These are phyloP conservation scores for Cutaneotrichosporon sp. DNA, from an alignment of 1,284 basidiomycete species.

Conservation along the genomic window DNA sequence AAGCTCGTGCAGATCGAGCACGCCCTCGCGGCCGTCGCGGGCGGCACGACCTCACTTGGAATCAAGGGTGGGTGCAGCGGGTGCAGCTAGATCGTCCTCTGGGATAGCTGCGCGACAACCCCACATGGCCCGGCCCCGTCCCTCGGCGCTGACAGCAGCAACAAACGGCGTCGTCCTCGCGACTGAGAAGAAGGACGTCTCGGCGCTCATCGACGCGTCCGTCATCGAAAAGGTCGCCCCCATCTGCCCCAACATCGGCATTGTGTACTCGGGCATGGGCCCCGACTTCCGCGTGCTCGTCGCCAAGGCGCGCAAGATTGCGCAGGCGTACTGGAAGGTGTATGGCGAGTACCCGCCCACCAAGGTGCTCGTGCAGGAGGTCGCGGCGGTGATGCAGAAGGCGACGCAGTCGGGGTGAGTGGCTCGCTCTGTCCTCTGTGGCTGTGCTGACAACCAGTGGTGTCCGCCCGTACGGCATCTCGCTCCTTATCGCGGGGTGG, in stretches of 20 bases:
- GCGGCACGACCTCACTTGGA: slow-evolving; percentile 94
- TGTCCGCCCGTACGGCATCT: slow-evolving; percentile 97
- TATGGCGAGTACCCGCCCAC: slow-evolving; percentile 99
- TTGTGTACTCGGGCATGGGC: slow-evolving; percentile 99
- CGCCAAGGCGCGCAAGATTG: slow-evolving; percentile 91
- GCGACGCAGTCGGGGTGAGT: slow-evolving; percentile 94
- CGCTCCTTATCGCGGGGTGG: slow-evolving; percentile 94
- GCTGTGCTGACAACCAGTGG: slow-evolving; percentile 62
- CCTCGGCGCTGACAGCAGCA: slow-evolving; percentile 61
- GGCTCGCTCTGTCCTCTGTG: no score
- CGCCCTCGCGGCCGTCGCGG: slow-evolving; percentile 94
- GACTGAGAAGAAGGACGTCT: slow-evolving; percentile 98
- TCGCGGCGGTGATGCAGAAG: slow-evolving; percentile 98
- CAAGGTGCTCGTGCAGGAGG: slow-evolving; percentile 92
- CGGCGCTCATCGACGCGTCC: slow-evolving; percentile 94
- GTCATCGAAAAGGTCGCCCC: slow-evolving; percentile 96
- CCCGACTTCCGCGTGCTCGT: slow-evolving; percentile 96
- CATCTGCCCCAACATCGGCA: slow-evolving; percentile 98
- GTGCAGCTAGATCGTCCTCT: background rate
- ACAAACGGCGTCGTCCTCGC: slow-evolving; percentile 99
- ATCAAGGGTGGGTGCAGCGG: slow-evolving; percentile 77
- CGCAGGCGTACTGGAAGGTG: slow-evolving; percentile 99
- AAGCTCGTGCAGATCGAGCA: slow-evolving; percentile 99
- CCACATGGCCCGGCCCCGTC: no score
- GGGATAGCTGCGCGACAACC: background rate